phyloP scores from a whole-genome alignment of 108 stramenopile species.

The Conticribra weissflogii region DNA sequence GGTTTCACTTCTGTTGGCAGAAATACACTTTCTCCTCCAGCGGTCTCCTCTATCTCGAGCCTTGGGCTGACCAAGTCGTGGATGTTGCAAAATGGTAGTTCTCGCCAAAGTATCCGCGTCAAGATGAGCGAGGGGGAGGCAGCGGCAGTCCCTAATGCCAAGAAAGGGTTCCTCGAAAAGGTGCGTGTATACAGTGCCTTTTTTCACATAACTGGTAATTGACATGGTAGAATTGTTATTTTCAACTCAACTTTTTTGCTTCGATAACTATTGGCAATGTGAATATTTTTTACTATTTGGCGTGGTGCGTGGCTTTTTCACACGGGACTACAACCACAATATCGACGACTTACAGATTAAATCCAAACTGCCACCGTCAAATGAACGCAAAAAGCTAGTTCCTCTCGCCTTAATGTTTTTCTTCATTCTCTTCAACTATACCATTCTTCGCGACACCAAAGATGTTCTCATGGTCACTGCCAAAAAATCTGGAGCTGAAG shows the following conservation, averaged over 20 bases:
- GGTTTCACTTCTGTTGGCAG: neutral
- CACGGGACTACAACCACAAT: neutral
- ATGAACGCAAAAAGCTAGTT: constrained; percentile 91
- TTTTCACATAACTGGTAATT: too few species aligned
- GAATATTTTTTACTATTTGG: neutral
- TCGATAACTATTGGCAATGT: neutral
- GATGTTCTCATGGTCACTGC: constrained; percentile 92
- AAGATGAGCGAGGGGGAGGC: constrained; percentile 12
- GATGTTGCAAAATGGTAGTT: neutral
- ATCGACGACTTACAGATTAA: too few species aligned
- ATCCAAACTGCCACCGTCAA: constrained; percentile 66
- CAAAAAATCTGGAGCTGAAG: constrained; percentile 91
- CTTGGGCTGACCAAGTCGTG: neutral
- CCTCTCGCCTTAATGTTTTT: constrained; percentile 96
- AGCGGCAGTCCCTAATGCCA: constrained; percentile 21
- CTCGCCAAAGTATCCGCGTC: constrained; percentile 1
- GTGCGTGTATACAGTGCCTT: neutral
- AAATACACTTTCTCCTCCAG: neutral
- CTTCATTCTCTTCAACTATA: constrained; percentile 98
- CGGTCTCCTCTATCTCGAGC: neutral
- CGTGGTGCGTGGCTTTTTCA: constrained; percentile 29
- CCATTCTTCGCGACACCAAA: constrained; percentile 96
- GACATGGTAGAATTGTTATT: neutral
- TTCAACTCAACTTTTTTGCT: neutral
- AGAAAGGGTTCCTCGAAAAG: constrained; percentile 19